A percentile compares a stretch with the other conserved stretches of the same genome.
Conservation (phyloP, 2,329 filamentous ascomycete genomes). For the Allantophomopsis lycopodina region DNA sequence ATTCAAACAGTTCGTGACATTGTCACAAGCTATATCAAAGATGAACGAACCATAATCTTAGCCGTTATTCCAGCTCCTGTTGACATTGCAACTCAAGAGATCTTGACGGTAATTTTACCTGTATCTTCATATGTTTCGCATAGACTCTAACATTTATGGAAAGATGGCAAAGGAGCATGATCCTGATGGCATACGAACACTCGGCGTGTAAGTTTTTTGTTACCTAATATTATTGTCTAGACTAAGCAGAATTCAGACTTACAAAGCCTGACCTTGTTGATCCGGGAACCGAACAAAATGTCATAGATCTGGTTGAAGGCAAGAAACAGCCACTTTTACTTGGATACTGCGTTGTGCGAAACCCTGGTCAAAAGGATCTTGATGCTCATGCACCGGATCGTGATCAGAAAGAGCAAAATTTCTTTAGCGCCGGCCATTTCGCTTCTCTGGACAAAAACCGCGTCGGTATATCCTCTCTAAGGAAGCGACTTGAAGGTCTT, state of each 20-base stretch:
- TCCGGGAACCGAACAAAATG: constrained; percentile 20
- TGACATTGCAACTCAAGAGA: constrained; percentile 14
- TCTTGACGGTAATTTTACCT: constrained; percentile 1
- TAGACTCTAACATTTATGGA: background rate
- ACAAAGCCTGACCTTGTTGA: constrained; percentile 43
- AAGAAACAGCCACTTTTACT: constrained; percentile 1
- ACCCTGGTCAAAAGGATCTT: constrained; percentile 7
- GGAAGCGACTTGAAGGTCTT: background rate
- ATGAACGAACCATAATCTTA: constrained; percentile 3
- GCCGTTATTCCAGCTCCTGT: constrained; percentile 4
- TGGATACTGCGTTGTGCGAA: constrained; percentile 4
- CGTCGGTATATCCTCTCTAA: constrained; percentile 2
- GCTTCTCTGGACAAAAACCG: constrained; percentile 2
- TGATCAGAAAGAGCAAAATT: background rate
- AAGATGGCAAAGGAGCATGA: constrained; percentile 3
- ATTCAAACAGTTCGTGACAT: constrained; percentile 29
- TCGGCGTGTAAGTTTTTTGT: constrained; percentile 3
- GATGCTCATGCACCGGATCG: background rate
- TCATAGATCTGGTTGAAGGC: constrained; percentile 3
- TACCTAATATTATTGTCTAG: too few relatives aligned
- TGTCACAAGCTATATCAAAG: constrained; percentile 35
- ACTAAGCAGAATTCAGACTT: constrained; percentile 1
- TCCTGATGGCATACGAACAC: constrained; percentile 1
- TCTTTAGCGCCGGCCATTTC: constrained; percentile 1
- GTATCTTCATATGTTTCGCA: too few relatives aligned